Conservation (phyloP, 148 eudicot species). For the Nepenthes gracilis region DNA sequence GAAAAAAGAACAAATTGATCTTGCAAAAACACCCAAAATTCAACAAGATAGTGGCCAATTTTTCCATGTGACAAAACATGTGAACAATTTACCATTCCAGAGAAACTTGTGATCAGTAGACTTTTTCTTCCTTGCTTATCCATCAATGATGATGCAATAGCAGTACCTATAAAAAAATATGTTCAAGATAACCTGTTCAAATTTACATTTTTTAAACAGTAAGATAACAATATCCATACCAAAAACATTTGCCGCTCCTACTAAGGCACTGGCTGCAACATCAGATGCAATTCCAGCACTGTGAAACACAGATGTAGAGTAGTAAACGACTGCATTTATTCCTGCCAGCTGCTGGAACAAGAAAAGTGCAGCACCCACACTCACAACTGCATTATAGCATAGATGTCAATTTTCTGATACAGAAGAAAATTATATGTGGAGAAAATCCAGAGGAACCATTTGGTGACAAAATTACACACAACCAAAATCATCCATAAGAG, state of each 20-base stretch:
- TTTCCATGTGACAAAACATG: background rate
- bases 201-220: background rate
- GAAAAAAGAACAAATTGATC: too few relatives aligned
- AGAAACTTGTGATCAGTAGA: constrained; percentile 76
- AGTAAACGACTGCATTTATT: constrained; percentile 94
- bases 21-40: too few relatives aligned
- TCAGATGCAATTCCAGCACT: constrained; percentile 95
- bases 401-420: background rate
- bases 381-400: constrained; percentile 60
- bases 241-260: constrained; percentile 90
- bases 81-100: constrained; percentile 65
- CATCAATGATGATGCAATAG: constrained; percentile 85
- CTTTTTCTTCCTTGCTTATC: constrained; percentile 96
- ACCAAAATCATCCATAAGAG: too few relatives aligned
- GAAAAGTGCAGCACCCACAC: constrained; percentile 95
- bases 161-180: constrained; percentile 46
- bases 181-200: background rate
- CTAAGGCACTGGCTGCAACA: constrained; percentile 98
- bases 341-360: constrained; percentile 97
- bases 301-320: constrained; percentile 89
- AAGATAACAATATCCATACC: constrained; percentile 30
- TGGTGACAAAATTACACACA: background rate
- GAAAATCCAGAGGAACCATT: background rate
- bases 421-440: too few relatives aligned
- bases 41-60: too few relatives aligned